A percentile compares a stretch with the other conserved stretches of the same genome.
Evolutionary conservation across 176 grass and related monocot genomes (phyloP).

Genomic region (Carex pumila): DNA sequence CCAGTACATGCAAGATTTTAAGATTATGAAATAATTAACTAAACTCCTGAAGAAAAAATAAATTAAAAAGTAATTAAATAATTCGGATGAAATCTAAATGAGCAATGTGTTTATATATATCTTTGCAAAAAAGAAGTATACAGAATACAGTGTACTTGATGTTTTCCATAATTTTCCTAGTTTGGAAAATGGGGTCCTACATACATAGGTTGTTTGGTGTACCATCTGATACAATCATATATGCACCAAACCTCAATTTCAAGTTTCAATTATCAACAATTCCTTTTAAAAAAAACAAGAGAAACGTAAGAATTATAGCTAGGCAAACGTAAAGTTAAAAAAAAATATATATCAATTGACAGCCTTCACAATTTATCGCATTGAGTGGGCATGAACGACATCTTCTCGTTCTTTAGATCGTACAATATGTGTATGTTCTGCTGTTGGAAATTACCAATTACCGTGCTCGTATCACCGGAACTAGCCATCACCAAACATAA

Average conservation of each 20-base stretch:
- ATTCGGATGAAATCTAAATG: background rate
- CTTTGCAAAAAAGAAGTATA: background rate
- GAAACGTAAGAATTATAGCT: background rate
- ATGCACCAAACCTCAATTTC: background rate
- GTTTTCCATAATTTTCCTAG: background rate
- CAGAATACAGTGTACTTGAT: background rate
- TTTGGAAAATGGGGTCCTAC: background rate
- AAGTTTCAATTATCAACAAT: background rate
- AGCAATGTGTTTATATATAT: background rate
- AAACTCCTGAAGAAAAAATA: background rate
- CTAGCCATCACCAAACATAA: slow-evolving; percentile 36
- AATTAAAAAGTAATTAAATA: background rate
- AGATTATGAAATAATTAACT: background rate
- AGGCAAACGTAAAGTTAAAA: background rate
- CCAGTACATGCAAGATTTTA: background rate
- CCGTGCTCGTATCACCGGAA: background rate
- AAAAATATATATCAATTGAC: background rate
- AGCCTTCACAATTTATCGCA: slow-evolving; percentile 36
- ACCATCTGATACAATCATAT: slow-evolving; percentile 3
- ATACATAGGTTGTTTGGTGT: background rate
- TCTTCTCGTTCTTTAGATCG: slow-evolving; percentile 21
- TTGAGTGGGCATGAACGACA: slow-evolving; percentile 36
- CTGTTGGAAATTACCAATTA: slow-evolving; percentile 63
- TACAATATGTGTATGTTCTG: slow-evolving; percentile 52
- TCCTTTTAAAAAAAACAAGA: background rate